These are phyloP conservation scores for Scheffersomyces cryptocercus DNA, from an alignment of 1,139 yeast genomes.

Conservation along the genomic window DNA sequence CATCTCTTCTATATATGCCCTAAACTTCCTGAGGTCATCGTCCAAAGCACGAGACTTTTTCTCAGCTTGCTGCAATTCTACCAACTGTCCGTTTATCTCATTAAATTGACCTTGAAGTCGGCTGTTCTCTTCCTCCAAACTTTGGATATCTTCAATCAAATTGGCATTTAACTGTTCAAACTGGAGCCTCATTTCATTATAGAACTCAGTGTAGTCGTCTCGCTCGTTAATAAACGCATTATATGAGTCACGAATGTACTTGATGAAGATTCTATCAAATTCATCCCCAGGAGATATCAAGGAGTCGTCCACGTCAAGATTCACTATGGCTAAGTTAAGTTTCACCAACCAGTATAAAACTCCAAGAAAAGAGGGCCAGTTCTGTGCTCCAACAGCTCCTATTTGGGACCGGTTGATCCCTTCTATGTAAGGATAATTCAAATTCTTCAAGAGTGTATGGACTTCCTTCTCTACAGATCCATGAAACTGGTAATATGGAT, in stretches of 20 bases:
- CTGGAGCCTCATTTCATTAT: conserved; percentile 56
- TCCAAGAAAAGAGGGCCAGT: conserved; percentile 84
- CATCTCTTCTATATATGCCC: conserved; percentile 69
- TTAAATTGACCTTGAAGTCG: conserved; percentile 32
- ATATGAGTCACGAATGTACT: conserved; percentile 68
- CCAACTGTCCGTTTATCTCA: conserved; percentile 24
- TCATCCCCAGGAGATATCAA: conserved; percentile 40
- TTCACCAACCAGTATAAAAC: conserved; percentile 79
- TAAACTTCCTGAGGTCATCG: conserved; percentile 69
- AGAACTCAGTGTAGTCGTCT: conserved; percentile 59
- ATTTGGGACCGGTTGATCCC: conserved; percentile 80
- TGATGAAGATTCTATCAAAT: conserved; percentile 62
- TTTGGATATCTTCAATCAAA: conserved; percentile 38
- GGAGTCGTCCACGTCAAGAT: conserved; percentile 29
- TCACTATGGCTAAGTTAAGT: conserved; percentile 50
- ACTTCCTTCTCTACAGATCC: conserved; percentile 77
- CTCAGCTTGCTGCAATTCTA: conserved; percentile 46
- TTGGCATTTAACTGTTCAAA: conserved; percentile 43
- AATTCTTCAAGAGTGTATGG: conserved; percentile 59
- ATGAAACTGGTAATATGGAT: conserved; percentile 74
- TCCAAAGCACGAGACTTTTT: conserved; percentile 65
- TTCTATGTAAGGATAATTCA: conserved; percentile 81
- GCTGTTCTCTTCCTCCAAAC: conserved; percentile 44
- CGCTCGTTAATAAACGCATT: conserved; percentile 62
- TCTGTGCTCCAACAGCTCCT: conserved; percentile 89